These are phyloP conservation scores for Komagataella phaffii DNA, from an alignment of 805 yeast genomes.

Conservation along the genomic window DNA sequence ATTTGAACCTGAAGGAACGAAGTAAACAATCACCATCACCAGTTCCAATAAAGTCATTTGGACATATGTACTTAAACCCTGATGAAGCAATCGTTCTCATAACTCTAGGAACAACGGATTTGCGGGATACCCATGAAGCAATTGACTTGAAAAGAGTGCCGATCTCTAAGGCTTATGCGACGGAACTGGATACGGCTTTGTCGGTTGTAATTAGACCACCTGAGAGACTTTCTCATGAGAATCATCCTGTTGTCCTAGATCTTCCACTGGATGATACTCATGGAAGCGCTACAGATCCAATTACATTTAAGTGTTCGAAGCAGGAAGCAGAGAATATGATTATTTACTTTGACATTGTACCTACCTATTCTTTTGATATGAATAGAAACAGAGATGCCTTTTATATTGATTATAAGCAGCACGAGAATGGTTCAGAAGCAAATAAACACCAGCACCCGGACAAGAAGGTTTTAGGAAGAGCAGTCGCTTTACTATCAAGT, in stretches of 20 bases:
- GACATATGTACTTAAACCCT: slow-evolving; percentile 57
- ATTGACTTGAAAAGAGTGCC: slow-evolving; percentile 66
- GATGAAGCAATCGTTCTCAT: slow-evolving; percentile 64
- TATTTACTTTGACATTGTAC: slow-evolving; percentile 75
- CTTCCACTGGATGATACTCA: slow-evolving; percentile 73
- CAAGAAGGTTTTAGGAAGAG: slow-evolving; percentile 58
- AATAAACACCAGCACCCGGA: slow-evolving; percentile 7
- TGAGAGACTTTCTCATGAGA: not conserved
- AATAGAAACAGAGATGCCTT: slow-evolving; percentile 6
- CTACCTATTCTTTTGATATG: slow-evolving; percentile 55
- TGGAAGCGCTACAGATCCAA: slow-evolving; percentile 58
- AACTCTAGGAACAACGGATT: slow-evolving; percentile 79
- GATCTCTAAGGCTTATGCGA: slow-evolving; percentile 57
- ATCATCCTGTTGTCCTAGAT: slow-evolving; percentile 44
- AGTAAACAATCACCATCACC: slow-evolving; percentile 12
- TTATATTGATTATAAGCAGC: slow-evolving; percentile 2
- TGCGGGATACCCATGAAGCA: slow-evolving; percentile 43
- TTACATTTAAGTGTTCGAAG: slow-evolving; percentile 50
- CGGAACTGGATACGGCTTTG: slow-evolving; percentile 80
- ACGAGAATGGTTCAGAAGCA: slow-evolving; percentile 4
- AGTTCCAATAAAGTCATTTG: slow-evolving; percentile 69
- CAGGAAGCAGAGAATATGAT: slow-evolving; percentile 37
- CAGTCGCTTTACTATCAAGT: slow-evolving; percentile 56
- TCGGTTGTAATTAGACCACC: slow-evolving; percentile 55
- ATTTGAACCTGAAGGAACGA: slow-evolving; percentile 5